Base-by-base conservation (phyloP, 2,329 filamentous ascomycete species). In the Pseudogymnoascus sp. region DNA sequence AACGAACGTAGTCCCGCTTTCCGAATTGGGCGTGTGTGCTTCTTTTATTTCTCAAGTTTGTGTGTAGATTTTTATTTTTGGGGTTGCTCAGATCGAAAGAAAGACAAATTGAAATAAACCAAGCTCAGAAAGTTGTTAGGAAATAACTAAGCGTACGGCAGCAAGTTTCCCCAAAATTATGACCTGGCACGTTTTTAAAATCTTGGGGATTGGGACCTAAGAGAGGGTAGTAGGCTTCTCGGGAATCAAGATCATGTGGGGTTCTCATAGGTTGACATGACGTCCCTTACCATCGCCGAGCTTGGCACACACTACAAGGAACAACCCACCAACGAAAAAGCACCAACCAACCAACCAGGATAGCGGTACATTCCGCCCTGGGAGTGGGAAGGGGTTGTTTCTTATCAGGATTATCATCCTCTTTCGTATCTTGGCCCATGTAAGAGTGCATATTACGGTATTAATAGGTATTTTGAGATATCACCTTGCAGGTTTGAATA, bases 251-350 rank as follows among this genome's bases (percentile, higher is more conserved):
- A 61, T 61, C 21, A 37, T 25, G 28, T 37, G 37, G 23, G 59
- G 59, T 61, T 31, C 37, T 25, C 23, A 36, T 36, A 61, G 59
- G 59, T 36, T 61, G 59, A n/a, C 59, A 37, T 61, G 59, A 36
- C 31, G 28, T 42, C 37, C 59, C 21, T 36, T 14, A 11, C 14
- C 25, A 31, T 36, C 50, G 25, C 31, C 31, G 25, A 36, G 50
- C 31, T 31, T 59, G 25, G 53, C 53, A 31, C 34, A 36, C 44
- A 21, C 31, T 3, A 34, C 31, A 7, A 53, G 25, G 12, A 56
- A 4, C 23, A 28, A 28, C 7, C 5, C 25, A 31, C 23, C 23
- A 16, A 36, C n/a, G 11, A 23, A 59, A 14, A 21, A 40, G 36
- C 14, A 23, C 21, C 3, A n/a, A n/a, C 36, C 36, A 38, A 5